These are phyloP conservation scores for Leishmania martiniquensis DNA, from an alignment of 208 protist genomes.

Conservation along the genomic window DNA sequence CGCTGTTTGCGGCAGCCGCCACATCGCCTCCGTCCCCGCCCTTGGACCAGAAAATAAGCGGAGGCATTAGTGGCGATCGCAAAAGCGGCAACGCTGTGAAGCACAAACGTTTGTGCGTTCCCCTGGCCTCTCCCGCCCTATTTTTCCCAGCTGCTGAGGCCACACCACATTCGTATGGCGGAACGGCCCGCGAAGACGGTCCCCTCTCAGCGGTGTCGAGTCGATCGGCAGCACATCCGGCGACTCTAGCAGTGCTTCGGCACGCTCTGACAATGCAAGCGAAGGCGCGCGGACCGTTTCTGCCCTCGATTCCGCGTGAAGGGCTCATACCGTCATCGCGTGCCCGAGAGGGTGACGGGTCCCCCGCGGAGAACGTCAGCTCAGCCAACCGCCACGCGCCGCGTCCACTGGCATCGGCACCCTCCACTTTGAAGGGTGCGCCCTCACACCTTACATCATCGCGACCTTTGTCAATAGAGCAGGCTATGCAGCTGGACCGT, in stretches of 20 bases:
- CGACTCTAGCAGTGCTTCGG: conserved; percentile 8
- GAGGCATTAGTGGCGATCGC: not conserved
- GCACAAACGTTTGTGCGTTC: not conserved
- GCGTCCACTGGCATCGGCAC: not conserved
- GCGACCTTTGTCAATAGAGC: conserved; percentile 20
- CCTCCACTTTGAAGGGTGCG: not conserved
- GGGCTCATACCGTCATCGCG: conserved; percentile 20
- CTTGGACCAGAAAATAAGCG: not conserved
- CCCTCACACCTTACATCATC: conserved; percentile 1
- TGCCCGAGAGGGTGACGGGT: not conserved
- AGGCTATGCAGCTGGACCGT: conserved; percentile 33
- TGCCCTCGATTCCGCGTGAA: conserved; percentile 24
- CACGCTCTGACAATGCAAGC: conserved; percentile 11
- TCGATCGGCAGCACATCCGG: not conserved
- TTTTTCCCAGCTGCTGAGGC: not conserved
- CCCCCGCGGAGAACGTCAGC: not conserved
- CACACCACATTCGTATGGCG: not conserved
- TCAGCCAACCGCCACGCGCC: not conserved
- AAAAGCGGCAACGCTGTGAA: too few relatives aligned
- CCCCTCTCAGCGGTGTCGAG: not conserved
- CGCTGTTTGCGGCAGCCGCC: not conserved
- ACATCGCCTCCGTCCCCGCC: not conserved
- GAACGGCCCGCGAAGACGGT: not conserved
- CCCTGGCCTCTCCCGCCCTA: not conserved
- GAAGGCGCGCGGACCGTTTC: conserved; percentile 9